Evolutionary conservation across 805 yeast species (phyloP).

Genomic region (Lachancea waltii): DNA sequence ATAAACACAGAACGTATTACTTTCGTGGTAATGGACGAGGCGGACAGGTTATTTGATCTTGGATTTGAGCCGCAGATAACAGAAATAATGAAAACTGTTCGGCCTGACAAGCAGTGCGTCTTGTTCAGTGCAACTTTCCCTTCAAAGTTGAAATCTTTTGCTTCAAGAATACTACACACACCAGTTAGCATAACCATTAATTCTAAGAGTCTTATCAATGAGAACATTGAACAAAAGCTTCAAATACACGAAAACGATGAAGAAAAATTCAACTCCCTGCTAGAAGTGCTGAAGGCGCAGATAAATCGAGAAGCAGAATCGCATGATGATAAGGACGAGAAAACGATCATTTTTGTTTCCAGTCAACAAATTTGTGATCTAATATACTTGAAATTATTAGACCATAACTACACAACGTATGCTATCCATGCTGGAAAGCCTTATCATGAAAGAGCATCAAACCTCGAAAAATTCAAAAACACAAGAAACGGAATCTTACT

Average conservation of each 20-base stretch:
- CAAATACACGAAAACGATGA: conserved; percentile 48
- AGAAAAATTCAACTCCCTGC: conserved; percentile 49
- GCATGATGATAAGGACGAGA: conserved; percentile 35
- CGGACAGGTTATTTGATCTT: conserved; percentile 93
- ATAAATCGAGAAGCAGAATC: conserved; percentile 6
- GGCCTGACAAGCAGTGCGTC: conserved; percentile 86
- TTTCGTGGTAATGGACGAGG: conserved; percentile 88
- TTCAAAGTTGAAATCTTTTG: conserved; percentile 65
- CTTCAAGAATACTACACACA: conserved; percentile 50
- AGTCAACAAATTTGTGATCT: conserved; percentile 83
- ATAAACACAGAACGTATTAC: conserved; percentile 59
- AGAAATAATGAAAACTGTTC: conserved; percentile 64
- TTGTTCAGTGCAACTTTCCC: conserved; percentile 95
- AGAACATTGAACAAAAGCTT: conserved; percentile 68
- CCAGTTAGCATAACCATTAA: conserved; percentile 81
- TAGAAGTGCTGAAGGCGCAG: conserved; percentile 48
- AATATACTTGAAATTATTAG: conserved; percentile 44
- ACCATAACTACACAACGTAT: conserved; percentile 48
- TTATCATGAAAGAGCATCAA: conserved; percentile 71
- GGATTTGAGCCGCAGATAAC: conserved; percentile 96
- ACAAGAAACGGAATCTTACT: conserved; percentile 60
- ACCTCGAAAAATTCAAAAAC: conserved; percentile 60
- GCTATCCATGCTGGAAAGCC: conserved; percentile 91
- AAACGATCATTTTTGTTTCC: conserved; percentile 77
- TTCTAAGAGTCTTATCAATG: conserved; percentile 71